Percentiles rank a stretch among this genome's conserved stretches.
These are phyloP conservation scores for Polychytrium aggregatum DNA, from an alignment of 192 early-diverging fungal species.

Conservation along the genomic window DNA sequence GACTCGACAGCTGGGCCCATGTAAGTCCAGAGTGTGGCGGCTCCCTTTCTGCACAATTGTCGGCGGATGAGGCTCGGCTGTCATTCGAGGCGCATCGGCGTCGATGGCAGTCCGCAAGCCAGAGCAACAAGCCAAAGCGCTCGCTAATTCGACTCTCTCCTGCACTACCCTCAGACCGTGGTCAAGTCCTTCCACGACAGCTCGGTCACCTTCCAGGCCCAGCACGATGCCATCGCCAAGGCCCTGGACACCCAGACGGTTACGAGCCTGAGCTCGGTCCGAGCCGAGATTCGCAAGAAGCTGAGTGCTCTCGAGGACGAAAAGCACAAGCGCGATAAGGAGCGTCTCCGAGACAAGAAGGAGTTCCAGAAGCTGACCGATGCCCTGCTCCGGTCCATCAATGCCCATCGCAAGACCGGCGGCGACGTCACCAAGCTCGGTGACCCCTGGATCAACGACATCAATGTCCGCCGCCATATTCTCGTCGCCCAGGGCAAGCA, in stretches of 20 bases:
- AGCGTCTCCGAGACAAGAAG: not conserved
- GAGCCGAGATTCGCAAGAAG: slow-evolving; percentile 5
- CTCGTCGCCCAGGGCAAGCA: not conserved
- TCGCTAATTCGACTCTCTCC: no score
- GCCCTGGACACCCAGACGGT: slow-evolving; percentile 7
- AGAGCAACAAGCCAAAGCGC: no score
- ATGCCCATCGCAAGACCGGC: not conserved
- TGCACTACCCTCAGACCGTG: no score
- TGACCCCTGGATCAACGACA: not conserved
- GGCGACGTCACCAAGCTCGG: not conserved
- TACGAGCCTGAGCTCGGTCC: slow-evolving; percentile 1
- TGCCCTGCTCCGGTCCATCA: not conserved
- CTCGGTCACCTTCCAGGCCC: not conserved
- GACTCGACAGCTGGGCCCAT: no score
- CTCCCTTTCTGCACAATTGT: no score
- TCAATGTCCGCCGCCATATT: slow-evolving; percentile 4
- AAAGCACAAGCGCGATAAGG: slow-evolving; percentile 10
- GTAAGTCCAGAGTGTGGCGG: no score
- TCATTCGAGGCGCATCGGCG: no score
- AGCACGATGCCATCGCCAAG: slow-evolving; percentile 9
- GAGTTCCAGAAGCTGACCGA: slow-evolving; percentile 1
- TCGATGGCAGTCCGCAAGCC: no score
- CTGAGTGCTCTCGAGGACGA: slow-evolving; percentile 10
- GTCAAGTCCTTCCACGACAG: slow-evolving; percentile 4
- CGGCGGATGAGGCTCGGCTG: no score